phyloP scores from a whole-genome alignment of 352 stramenopile genomes.

The Globisporangium mamillatum region DNA sequence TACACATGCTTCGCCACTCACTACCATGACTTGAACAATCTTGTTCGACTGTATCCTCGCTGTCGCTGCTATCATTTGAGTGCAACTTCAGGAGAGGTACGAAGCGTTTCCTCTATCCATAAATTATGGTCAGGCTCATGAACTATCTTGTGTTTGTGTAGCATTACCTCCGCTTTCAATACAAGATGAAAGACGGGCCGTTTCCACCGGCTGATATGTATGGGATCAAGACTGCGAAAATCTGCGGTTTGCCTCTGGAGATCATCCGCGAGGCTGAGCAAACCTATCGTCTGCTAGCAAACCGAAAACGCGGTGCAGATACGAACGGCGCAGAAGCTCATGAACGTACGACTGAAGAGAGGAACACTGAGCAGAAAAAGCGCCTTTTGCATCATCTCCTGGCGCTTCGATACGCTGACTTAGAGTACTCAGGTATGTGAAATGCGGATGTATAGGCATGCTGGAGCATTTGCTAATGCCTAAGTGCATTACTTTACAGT shows the following conservation, averaged over 20 bases:
- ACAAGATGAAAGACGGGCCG: conserved; percentile 68
- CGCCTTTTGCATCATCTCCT: conserved; percentile 70
- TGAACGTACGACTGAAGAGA: conserved; percentile 14
- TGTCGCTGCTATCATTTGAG: conserved; percentile 75
- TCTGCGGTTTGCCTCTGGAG: conserved; percentile 62
- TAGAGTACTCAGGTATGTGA: conserved; percentile 51
- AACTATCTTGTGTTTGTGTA: conserved; percentile 18
- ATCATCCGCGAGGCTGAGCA: conserved; percentile 56
- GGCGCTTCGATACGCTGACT: conserved; percentile 53
- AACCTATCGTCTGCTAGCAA: conserved; percentile 32
- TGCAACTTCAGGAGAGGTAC: conserved; percentile 39
- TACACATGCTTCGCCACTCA: conserved; percentile 92
- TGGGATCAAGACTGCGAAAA: conserved; percentile 76
- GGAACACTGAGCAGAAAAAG: conserved; percentile 35
- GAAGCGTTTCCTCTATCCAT: not conserved
- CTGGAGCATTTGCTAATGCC: not conserved
- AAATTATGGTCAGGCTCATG: not conserved
- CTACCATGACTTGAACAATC: conserved; percentile 73
- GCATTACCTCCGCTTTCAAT: conserved; percentile 53
- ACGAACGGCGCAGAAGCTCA: conserved; percentile 17
- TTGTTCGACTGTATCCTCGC: conserved; percentile 62
- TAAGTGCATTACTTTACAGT: conserved; percentile 15
- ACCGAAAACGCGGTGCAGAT: conserved; percentile 24
- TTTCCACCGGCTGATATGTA: conserved; percentile 67
- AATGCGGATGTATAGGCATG: not conserved